A percentile compares a stretch with the other conserved stretches of the same genome.
These are phyloP conservation scores for Martiniozyma asiatica DNA, from an alignment of 1,139 yeast species.

Conservation along the genomic window DNA sequence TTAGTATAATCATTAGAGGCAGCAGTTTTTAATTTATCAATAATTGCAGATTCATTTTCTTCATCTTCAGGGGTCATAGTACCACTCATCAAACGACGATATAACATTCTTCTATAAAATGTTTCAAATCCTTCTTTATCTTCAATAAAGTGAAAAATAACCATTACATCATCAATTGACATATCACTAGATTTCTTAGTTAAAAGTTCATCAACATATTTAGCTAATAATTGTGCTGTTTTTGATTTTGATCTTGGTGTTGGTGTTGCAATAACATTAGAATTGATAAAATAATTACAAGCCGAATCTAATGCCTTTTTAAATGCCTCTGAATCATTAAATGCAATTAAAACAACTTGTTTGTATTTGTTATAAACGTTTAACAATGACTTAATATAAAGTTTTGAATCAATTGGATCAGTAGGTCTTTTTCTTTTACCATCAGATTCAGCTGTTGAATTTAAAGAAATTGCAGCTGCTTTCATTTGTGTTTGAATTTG, in stretches of 20 bases:
- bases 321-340: conserved; percentile 66
- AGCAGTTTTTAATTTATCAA: conserved; percentile 78
- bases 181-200: conserved; percentile 72
- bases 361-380: conserved; percentile 57
- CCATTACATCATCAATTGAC: conserved; percentile 78
- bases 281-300: conserved; percentile 74
- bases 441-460: conserved; percentile 4
- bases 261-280: conserved; percentile 70
- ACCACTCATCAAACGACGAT: conserved; percentile 78
- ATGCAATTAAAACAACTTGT: conserved; percentile 55
- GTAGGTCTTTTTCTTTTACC: conserved; percentile 15
- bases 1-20: conserved; percentile 90
- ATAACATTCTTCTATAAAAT: conserved; percentile 79
- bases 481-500: conserved; percentile 44
- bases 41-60: conserved; percentile 68
- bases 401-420: conserved; percentile 51
- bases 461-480: conserved; percentile 12
- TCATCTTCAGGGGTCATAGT: conserved; percentile 74
- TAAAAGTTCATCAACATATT: conserved; percentile 74
- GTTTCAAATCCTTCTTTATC: conserved; percentile 95
- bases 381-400: conserved; percentile 68
- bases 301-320: conserved; percentile 86
- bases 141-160: conserved; percentile 74
- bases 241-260: conserved; percentile 40
- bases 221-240: conserved; percentile 87